Conservation (phyloP, 352 stramenopile genomes). For the Saprolegnia diclina region DNA sequence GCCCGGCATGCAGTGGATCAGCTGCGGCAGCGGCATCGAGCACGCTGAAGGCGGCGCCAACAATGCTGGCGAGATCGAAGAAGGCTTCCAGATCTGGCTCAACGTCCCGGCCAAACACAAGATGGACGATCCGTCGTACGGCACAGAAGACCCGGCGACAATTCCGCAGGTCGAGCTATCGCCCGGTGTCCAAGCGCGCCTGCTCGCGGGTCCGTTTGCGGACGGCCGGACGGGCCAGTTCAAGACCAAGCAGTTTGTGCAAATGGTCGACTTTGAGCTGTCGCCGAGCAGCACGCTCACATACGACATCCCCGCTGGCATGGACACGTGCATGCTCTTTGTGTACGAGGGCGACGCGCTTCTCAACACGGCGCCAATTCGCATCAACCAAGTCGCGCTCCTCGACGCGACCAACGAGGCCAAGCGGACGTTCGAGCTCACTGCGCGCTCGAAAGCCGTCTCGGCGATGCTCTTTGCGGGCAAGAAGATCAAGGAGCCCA, state of each 20-base stretch:
- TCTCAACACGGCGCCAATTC: background rate
- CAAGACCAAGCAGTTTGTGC: constrained; percentile 16
- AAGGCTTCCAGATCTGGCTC: constrained; percentile 16
- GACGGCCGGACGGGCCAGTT: constrained; percentile 12
- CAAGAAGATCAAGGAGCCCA: constrained; percentile 39
- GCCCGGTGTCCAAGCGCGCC: background rate
- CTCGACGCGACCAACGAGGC: constrained; percentile 28
- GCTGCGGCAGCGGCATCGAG: constrained; percentile 36
- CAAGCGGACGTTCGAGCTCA: constrained; percentile 25
- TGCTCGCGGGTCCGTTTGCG: constrained; percentile 14
- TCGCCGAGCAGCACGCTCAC: background rate
- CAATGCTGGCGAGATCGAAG: constrained; percentile 7
- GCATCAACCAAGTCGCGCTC: constrained; percentile 27
- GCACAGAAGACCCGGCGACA: background rate
- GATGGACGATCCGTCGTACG: constrained; percentile 22
- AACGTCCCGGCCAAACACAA: constrained; percentile 15
- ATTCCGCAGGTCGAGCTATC: constrained; percentile 6
- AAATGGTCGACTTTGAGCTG: constrained; percentile 25
- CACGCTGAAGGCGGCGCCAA: constrained; percentile 36
- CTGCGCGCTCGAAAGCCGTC: constrained; percentile 11
- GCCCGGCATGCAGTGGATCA: constrained; percentile 53
- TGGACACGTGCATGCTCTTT: constrained; percentile 19
- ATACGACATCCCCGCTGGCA: constrained; percentile 8
- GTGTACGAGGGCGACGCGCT: constrained; percentile 13
- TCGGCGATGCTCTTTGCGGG: constrained; percentile 38